Evolutionary conservation across 108 stramenopile species (phyloP).

Genomic region (Fragilariopsis cylindrus): DNA sequence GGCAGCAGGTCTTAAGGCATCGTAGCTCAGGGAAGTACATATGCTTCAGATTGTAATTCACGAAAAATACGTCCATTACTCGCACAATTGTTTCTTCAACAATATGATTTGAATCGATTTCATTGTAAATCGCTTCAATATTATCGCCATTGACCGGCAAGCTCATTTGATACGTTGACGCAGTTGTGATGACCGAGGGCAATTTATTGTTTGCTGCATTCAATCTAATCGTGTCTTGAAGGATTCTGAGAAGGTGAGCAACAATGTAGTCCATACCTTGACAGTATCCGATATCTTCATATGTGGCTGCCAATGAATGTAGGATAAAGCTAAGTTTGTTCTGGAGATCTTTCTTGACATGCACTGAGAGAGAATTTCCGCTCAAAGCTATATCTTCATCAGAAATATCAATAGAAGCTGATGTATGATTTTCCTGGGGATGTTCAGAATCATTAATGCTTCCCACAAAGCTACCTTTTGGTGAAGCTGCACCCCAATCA

Average conservation of each 20-base stretch:
- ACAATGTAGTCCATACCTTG: constrained; percentile 92
- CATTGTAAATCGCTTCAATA: constrained; percentile 18
- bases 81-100: constrained; percentile 79
- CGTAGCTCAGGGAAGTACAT: constrained; percentile 90
- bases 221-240: constrained; percentile 82
- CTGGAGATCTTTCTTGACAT: constrained; percentile 76
- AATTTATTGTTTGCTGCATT: constrained; percentile 56
- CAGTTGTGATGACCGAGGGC: constrained; percentile 35
- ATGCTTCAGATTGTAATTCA: constrained; percentile 78
- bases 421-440: not conserved
- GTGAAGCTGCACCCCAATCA: constrained; percentile 84
- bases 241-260: constrained; percentile 82
- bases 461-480: constrained; percentile 58
- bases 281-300: constrained; percentile 84
- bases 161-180: not conserved
- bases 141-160: constrained; percentile 6
- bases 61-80: constrained; percentile 83
- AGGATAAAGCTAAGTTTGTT: constrained; percentile 78
- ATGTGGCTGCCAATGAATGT: constrained; percentile 77
- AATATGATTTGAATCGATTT: constrained; percentile 53
- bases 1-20: constrained; percentile 83
- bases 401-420: constrained; percentile 2
- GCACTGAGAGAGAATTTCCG: constrained; percentile 74
- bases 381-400: constrained; percentile 65
- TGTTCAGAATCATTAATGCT: constrained; percentile 18